A percentile compares a stretch with the other conserved stretches of the same genome.
Conservation (phyloP, 2,329 filamentous ascomycete genomes). For the Blastomyces emzantsi region DNA sequence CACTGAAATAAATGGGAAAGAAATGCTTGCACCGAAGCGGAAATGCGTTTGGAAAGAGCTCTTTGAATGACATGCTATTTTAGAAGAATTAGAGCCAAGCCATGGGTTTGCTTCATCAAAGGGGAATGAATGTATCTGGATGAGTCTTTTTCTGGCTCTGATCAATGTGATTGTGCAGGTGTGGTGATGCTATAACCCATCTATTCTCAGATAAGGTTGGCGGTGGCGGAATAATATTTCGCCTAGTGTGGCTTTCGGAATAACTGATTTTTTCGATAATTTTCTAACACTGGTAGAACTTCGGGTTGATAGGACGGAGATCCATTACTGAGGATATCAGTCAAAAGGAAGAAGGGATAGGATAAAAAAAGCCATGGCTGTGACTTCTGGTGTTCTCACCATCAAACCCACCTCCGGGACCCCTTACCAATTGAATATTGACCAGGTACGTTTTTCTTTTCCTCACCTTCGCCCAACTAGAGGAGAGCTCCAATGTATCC, state of each 20-base stretch:
- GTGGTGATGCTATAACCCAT: too few relatives aligned
- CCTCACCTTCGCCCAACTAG: neutral
- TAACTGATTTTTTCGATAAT: conserved; percentile 29
- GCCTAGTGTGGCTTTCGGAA: conserved; percentile 11
- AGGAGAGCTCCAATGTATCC: neutral
- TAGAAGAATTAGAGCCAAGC: too few relatives aligned
- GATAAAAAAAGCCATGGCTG: conserved; percentile 25
- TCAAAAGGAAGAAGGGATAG: conserved; percentile 13
- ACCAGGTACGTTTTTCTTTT: conserved; percentile 30
- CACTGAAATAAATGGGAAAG: too few relatives aligned
- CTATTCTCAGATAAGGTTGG: neutral
- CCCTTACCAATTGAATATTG: conserved; percentile 41
- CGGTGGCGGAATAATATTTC: neutral
- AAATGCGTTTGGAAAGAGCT: too few relatives aligned
- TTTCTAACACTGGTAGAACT: conserved; percentile 16
- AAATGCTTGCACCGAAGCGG: too few relatives aligned
- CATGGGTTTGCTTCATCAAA: too few relatives aligned
- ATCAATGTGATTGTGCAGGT: too few relatives aligned
- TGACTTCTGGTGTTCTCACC: conserved; percentile 33
- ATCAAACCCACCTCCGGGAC: conserved; percentile 34
- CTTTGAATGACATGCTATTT: too few relatives aligned
- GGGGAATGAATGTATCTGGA: too few relatives aligned
- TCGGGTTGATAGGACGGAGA: neutral
- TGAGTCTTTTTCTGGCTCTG: too few relatives aligned
- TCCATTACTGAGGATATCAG: conserved; percentile 6